phyloP scores from a whole-genome alignment of 345 rosid genomes.

The Murraya koenigii region DNA sequence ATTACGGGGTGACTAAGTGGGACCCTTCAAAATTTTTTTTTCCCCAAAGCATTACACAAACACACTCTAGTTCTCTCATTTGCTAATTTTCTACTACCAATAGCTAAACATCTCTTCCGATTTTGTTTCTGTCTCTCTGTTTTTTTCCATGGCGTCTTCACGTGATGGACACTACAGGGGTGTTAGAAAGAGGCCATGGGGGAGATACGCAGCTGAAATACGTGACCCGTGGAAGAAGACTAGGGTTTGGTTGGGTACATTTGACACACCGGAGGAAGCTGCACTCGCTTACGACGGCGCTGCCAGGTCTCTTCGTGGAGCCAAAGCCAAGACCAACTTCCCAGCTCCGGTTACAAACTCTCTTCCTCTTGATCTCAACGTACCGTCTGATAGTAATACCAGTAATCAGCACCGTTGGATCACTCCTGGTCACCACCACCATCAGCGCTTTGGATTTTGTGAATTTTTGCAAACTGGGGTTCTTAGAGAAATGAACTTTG shows the following conservation, averaged over 20 bases:
- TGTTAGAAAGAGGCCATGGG: slow-evolving; percentile 97
- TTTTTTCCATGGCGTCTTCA: slow-evolving; percentile 49
- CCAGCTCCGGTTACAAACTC: slow-evolving; percentile 45
- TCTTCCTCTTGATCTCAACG: slow-evolving; percentile 66
- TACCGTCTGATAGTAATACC: slow-evolving; percentile 24
- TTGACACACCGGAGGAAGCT: slow-evolving; percentile 96
- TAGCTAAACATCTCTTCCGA: neutral
- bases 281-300: slow-evolving; percentile 96
- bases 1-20: slow-evolving; percentile 68
- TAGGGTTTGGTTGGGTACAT: slow-evolving; percentile 93
- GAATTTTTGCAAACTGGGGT: slow-evolving; percentile 63
- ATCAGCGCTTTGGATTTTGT: slow-evolving; percentile 38
- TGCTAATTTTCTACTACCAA: neutral
- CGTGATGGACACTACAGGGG: slow-evolving; percentile 88
- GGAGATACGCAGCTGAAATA: slow-evolving; percentile 94
- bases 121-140: neutral
- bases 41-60: neutral
- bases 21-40: slow-evolving; percentile 23
- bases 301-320: slow-evolving; percentile 85
- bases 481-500: slow-evolving; percentile 38
- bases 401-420: slow-evolving; percentile 32
- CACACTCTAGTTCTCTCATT: neutral
- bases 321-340: slow-evolving; percentile 90
- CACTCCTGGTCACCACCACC: slow-evolving; percentile 27
- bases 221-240: slow-evolving; percentile 98